Conservation (phyloP, 768 basidiomycete genomes). For the Lactarius psammicola region DNA sequence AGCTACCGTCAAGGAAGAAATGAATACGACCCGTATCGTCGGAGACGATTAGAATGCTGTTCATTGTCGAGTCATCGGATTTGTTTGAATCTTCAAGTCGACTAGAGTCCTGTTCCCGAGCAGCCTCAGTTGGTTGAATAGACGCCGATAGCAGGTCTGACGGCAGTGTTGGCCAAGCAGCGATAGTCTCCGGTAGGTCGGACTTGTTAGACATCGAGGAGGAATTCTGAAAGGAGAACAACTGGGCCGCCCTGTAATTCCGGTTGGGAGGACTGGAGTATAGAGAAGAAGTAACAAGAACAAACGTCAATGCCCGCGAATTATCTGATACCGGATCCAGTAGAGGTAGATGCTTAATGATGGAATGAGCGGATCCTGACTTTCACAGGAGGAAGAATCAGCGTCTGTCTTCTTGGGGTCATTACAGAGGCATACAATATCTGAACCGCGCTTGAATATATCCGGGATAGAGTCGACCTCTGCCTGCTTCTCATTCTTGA, state of each 20-base stretch:
- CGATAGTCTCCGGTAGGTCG: constrained; percentile 57
- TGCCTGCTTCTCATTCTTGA: constrained; percentile 47
- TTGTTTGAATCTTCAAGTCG: constrained; percentile 42
- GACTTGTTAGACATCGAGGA: constrained; percentile 49
- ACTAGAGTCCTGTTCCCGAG: constrained; percentile 34
- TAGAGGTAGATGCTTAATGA: constrained; percentile 65
- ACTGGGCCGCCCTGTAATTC: constrained; percentile 60
- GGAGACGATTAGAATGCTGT: constrained; percentile 60
- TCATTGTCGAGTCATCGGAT: constrained; percentile 50
- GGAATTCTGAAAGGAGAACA: constrained; percentile 78
- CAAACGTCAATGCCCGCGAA: constrained; percentile 63
- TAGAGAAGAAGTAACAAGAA: constrained; percentile 26
- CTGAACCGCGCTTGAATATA: constrained; percentile 65
- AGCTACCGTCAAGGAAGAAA: constrained; percentile 74
- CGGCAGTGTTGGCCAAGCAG: constrained; percentile 66
- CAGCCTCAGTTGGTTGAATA: constrained; percentile 47
- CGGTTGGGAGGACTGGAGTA: constrained; percentile 16
- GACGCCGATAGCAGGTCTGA: constrained; percentile 57
- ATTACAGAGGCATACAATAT: constrained; percentile 49
- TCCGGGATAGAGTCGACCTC: constrained; percentile 57
- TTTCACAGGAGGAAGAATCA: constrained; percentile 36
- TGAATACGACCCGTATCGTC: constrained; percentile 59
- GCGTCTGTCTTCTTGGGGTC: constrained; percentile 15
- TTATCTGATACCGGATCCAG: constrained; percentile 70
- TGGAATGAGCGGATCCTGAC: constrained; percentile 77